Base-by-base conservation (phyloP, 148 eudicot genomes). In the Rhododendron griersonianum region DNA sequence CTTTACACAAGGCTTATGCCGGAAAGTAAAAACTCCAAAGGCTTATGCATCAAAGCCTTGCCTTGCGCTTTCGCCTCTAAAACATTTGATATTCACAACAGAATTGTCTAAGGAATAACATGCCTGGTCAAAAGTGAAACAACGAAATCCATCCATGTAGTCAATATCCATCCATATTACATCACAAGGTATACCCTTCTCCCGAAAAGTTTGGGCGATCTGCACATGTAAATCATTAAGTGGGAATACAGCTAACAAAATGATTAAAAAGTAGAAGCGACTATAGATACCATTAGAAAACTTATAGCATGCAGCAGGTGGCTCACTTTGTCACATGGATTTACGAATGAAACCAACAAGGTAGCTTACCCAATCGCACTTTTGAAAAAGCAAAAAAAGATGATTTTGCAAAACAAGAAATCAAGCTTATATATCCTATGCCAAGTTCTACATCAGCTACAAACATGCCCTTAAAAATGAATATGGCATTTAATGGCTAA, bases 91-190 rank as follows among this genome's bases (percentile, higher is more conserved):
- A 55, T 28, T 28, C 39, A 14, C 3, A 39, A 16, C 6, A 76
- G 63, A 11, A 7, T 55, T 74, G 30, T 33, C 33, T 5, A 78
- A 55, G 45, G 28, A 75, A 85, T 86, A 63, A 84, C 91, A 84
- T 90, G 87, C 98, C 91, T 85, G 81, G 91, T 97, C 96, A 92
- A 97, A 97, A 74, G 98, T 97, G 88, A 97, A 97, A 91, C 98
- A 97, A 53, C 98, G 96, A 87, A 94, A 97, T 61, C 95, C 99
- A 92, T 97, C 96, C 99, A 97, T 97, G 88, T 97, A 95, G 88
- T 97, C 99, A 81, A 97, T 97, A 89, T 97, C 99, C 98, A 97
- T 97, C 99, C 99, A 97, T 87, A 97, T 92, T 81, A 95, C 99
- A 91, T 97, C 98, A 92, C 99, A 97, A 89, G 99, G 98, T 88